Evolutionary conservation across 2,329 filamentous ascomycete species (phyloP).

Genomic region (Orbilia brochopaga): DNA sequence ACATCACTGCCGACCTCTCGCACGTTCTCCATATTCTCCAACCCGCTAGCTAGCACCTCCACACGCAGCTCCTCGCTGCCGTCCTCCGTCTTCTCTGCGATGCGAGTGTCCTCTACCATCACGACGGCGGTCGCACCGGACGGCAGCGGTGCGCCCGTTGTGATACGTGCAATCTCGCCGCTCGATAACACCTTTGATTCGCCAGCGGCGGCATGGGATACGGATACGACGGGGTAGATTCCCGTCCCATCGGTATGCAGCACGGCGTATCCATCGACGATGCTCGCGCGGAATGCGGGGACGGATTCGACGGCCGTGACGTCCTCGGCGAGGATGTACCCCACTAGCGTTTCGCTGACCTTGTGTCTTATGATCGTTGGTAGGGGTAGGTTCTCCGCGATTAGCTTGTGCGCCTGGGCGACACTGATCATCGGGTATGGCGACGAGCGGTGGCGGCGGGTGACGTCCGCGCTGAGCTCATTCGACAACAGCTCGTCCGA

Average conservation of each 20-base stretch:
- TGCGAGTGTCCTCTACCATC: constrained; percentile 92
- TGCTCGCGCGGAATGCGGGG: constrained; percentile 91
- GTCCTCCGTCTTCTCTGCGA: constrained; percentile 77
- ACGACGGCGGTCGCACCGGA: constrained; percentile 87
- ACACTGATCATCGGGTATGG: constrained; percentile 93
- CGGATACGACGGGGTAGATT: constrained; percentile 80
- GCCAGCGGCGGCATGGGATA: constrained; percentile 81
- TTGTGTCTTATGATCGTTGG: constrained; percentile 66
- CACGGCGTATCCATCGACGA: constrained; percentile 94
- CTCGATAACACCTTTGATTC: constrained; percentile 64
- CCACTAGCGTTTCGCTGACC: constrained; percentile 72
- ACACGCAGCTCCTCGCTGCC: constrained; percentile 84
- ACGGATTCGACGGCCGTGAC: constrained; percentile 81
- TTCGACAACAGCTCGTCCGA: constrained; percentile 62
- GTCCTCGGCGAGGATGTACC: constrained; percentile 80
- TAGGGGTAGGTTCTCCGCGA: constrained; percentile 74
- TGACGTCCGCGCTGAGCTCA: constrained; percentile 55
- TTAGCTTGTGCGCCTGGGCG: constrained; percentile 75
- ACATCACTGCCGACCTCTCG: constrained; percentile 91
- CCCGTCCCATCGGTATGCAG: constrained; percentile 69
- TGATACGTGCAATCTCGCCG: constrained; percentile 86
- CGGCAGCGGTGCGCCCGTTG: constrained; percentile 89
- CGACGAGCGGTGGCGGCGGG: constrained; percentile 78
- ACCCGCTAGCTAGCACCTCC: constrained; percentile 78
- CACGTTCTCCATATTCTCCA: constrained; percentile 82